Conservation (phyloP, 2,329 filamentous ascomycete genomes). For the Ascochyta fabae region DNA sequence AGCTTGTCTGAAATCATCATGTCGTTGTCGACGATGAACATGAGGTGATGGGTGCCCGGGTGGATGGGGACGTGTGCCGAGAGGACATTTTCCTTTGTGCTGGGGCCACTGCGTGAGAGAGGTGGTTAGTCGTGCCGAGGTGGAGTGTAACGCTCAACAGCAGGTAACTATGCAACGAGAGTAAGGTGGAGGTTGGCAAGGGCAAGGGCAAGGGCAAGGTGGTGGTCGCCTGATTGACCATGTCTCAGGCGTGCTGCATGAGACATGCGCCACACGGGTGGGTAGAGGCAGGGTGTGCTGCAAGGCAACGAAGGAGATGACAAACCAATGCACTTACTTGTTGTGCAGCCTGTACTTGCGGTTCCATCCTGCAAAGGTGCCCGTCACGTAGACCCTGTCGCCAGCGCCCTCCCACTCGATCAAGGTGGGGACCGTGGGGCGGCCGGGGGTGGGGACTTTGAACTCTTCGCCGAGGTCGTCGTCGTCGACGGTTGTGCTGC, state of each 20-base stretch:
- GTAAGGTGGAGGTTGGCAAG: conserved; percentile 18
- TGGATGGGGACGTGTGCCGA: conserved; percentile 81
- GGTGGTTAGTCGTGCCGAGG: conserved; percentile 31
- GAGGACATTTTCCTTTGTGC: conserved; percentile 64
- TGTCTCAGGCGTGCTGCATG: conserved; percentile 24
- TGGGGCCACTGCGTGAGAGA: conserved; percentile 43
- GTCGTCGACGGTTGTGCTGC: conserved; percentile 71
- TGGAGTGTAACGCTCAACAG: conserved; percentile 39
- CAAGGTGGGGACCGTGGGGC: conserved; percentile 79
- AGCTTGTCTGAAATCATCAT: conserved; percentile 88
- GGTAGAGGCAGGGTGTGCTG: conserved; percentile 16
- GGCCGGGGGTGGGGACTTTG: conserved; percentile 61
- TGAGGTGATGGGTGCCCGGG: conserved; percentile 94
- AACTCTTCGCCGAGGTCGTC: conserved; percentile 69
- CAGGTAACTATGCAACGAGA: conserved; percentile 16
- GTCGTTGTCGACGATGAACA: conserved; percentile 92
- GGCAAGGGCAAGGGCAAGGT: conserved; percentile 22
- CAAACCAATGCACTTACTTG: conserved; percentile 68
- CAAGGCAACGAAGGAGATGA: not conserved
- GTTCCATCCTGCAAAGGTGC: conserved; percentile 97
- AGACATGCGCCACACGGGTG: conserved; percentile 32
- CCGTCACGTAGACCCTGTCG: conserved; percentile 94
- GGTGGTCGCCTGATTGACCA: conserved; percentile 21
- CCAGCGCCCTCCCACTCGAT: conserved; percentile 86
- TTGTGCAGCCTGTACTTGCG: conserved; percentile 86